Percentiles rank a stretch among this genome's conserved stretches.
These are phyloP conservation scores for Oleoguttula mirabilis DNA, from an alignment of 495 filamentous ascomycete genomes.

Conservation along the genomic window DNA sequence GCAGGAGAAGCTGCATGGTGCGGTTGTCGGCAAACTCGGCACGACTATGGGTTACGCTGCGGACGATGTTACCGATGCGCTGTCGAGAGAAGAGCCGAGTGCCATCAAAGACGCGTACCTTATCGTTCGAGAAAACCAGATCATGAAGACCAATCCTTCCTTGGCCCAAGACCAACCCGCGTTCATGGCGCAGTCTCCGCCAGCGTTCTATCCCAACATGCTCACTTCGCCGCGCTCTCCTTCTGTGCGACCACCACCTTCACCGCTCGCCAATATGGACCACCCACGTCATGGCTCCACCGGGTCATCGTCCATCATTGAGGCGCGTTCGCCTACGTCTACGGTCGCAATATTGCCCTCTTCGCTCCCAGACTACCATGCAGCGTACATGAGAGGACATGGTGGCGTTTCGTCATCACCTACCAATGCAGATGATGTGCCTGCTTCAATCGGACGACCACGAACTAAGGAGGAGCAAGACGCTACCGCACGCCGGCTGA, in stretches of 20 bases:
- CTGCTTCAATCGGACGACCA: constrained; percentile 22
- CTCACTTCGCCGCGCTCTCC: constrained; percentile 28
- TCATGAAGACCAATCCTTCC: constrained; percentile 78
- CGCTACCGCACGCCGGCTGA: constrained; percentile 60
- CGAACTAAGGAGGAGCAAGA: constrained; percentile 49
- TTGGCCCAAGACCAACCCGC: constrained; percentile 34
- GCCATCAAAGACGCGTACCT: constrained; percentile 98
- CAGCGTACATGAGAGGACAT: constrained; percentile 67
- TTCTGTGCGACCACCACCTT: constrained; percentile 6
- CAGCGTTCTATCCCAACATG: constrained; percentile 33
- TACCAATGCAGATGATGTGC: constrained; percentile 2
- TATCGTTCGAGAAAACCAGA: constrained; percentile 92
- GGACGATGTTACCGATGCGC: constrained; percentile 86
- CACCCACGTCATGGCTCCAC: constrained; percentile 25
- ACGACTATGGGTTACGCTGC: constrained; percentile 96
- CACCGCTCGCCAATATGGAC: constrained; percentile 6
- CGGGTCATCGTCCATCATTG: constrained; percentile 20
- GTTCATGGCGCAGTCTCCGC: constrained; percentile 43
- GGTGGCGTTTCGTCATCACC: background rate
- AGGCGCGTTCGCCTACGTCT: constrained; percentile 40
- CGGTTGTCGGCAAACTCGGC: constrained; percentile 86
- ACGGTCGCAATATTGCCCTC: constrained; percentile 84
- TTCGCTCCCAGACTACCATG: constrained; percentile 78
- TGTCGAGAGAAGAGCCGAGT: constrained; percentile 82
- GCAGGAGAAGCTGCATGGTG: constrained; percentile 79